phyloP scores from a whole-genome alignment of 2,329 filamentous ascomycete species.

The Fusarium goolgardi region DNA sequence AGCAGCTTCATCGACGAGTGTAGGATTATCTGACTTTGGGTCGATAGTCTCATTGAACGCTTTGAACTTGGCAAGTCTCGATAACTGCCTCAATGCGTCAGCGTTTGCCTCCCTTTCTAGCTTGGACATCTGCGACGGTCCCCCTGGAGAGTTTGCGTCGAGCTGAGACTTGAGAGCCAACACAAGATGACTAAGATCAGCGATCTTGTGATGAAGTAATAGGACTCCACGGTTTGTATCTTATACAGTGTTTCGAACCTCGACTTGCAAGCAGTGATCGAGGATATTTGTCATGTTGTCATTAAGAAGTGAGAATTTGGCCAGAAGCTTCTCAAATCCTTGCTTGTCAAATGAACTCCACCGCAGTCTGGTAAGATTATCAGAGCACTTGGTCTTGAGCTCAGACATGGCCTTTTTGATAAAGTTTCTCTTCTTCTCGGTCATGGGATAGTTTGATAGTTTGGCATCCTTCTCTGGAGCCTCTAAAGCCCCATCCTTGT shows the following conservation, averaged over 20 bases:
- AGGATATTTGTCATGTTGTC: conserved; percentile 62
- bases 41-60: conserved; percentile 63
- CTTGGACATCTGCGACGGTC: conserved; percentile 50
- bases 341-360: conserved; percentile 61
- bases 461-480: conserved; percentile 59
- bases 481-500: conserved; percentile 51
- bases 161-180: conserved; percentile 59
- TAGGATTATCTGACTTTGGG: conserved; percentile 46
- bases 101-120: conserved; percentile 54
- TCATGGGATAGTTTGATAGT: conserved; percentile 58
- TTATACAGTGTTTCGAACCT: conserved; percentile 61
- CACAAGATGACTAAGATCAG: conserved; percentile 59
- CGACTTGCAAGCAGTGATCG: conserved; percentile 59
- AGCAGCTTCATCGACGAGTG: conserved; percentile 52
- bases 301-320: conserved; percentile 58
- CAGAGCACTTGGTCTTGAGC: conserved; percentile 53
- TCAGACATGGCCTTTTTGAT: conserved; percentile 58
- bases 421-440: conserved; percentile 55
- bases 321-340: conserved; percentile 58
- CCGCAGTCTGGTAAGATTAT: conserved; percentile 51
- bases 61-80: conserved; percentile 62
- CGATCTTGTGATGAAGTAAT: conserved; percentile 60
- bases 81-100: conserved; percentile 55
- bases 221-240: conserved; percentile 61
- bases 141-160: conserved; percentile 45